Evolutionary conservation across 2,329 filamentous ascomycete species (phyloP), one percentile per base, ranked within the genome.

Genomic region (Ophiosphaerella korrae): DNA sequence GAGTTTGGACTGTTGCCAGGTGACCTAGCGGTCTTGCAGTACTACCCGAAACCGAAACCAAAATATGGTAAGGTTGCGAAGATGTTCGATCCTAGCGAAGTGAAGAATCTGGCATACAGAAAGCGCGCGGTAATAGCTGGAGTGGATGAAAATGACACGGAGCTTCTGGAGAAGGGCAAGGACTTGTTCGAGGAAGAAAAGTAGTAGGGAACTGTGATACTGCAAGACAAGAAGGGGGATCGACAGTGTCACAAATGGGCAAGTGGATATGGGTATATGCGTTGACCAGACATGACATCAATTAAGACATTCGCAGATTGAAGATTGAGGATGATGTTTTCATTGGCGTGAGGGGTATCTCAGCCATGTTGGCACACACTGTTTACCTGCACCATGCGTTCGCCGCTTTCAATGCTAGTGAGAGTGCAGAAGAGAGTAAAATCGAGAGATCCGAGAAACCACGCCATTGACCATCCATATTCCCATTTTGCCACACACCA

Each of bases 341-440:
- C 66, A 68, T 70, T 68, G 64, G 67, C 62, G 63, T 66, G 66
- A 67, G 65, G 64, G 67, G 64, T 70, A 55, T 62, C 66, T 64
- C 66, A 59, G 64, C 70, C 69, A 70, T 64, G 58, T 64, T 59
- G 66, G 64, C 68, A 70, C 26, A 29, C 66, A 67, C 60, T 58
- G 57, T 57, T 62, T 67, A 57, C 68, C 64, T 68, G 69, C 64
- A 70, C 63, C 63, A 57, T 63, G 58, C 60, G 60, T 69, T 70
- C 63, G 64, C 68, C 63, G 63, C 66, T 68, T 69, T 67, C 68
- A 68, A 70, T 71, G 67, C 70, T 66, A 66, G 63, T 64, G 64
- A 71, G 70, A 70, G 66, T 67, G 70, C 69, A 71, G 67, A 70
- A 67, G 61, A 70, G 63, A 71, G 62, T 66, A 71, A 63, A 68